phyloP scores from a whole-genome alignment of 768 basidiomycete genomes.

The Suillus clintonianus region DNA sequence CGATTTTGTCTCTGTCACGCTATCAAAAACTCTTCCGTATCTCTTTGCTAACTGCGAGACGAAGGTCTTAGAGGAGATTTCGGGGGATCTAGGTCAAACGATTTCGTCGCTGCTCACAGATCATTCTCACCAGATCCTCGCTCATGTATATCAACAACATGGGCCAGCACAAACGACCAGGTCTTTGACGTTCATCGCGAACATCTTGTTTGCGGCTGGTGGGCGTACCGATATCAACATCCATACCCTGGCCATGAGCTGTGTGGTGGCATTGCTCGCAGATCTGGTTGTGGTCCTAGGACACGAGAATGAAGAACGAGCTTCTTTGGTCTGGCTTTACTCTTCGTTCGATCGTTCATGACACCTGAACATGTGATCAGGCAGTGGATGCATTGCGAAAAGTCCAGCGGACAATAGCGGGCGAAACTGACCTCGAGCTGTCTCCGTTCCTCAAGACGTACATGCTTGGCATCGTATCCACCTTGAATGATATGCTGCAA shows the following conservation, averaged over 20 bases:
- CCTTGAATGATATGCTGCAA: constrained; percentile 84
- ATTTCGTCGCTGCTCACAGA: constrained; percentile 54
- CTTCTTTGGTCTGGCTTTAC: constrained; percentile 43
- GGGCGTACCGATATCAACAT: constrained; percentile 42
- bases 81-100: constrained; percentile 47
- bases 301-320: constrained; percentile 53
- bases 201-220: constrained; percentile 53
- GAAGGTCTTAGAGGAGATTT: constrained; percentile 62
- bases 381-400: constrained; percentile 47
- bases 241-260: constrained; percentile 61
- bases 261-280: constrained; percentile 67
- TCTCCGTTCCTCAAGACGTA: constrained; percentile 68
- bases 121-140: constrained; percentile 61
- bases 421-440: constrained; percentile 39
- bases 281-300: constrained; percentile 80
- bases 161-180: constrained; percentile 56
- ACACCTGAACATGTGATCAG: constrained; percentile 39
- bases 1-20: constrained; percentile 66
- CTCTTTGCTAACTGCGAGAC: constrained; percentile 65
- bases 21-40: constrained; percentile 65
- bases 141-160: constrained; percentile 64
- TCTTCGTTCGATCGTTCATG: neutral
- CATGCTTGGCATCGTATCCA: constrained; percentile 82
- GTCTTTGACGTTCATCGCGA: constrained; percentile 62
- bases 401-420: constrained; percentile 37